Conservation (phyloP, 306 rosid genomes). For the Ormosia semicastrata region DNA sequence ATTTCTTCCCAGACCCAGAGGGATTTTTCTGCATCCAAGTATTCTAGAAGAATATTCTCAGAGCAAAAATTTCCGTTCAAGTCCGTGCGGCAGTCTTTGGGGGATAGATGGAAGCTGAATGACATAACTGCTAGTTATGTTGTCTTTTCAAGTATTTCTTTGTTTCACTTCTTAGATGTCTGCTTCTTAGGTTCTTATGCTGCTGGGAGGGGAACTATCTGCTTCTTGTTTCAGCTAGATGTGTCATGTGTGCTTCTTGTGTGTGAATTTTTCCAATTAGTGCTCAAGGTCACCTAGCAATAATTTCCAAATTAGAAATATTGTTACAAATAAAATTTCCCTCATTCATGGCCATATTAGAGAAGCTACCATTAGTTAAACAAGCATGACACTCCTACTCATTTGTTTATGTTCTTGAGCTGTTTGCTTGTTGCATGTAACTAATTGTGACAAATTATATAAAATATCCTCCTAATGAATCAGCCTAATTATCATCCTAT, state of each 20-base stretch:
- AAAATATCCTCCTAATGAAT: neutral
- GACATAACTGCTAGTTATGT: conserved; percentile 65
- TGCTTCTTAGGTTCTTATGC: neutral
- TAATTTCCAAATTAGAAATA: neutral
- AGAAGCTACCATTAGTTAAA: neutral
- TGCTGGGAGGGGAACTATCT: neutral
- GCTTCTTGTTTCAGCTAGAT: neutral
- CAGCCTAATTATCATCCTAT: neutral
- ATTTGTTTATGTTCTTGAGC: neutral
- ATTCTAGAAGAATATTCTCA: conserved; percentile 28
- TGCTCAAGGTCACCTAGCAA: neutral
- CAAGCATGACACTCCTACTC: neutral
- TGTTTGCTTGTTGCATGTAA: neutral
- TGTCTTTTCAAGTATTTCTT: neutral
- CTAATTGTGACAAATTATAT: neutral
- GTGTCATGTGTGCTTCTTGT: neutral
- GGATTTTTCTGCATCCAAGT: conserved; percentile 30
- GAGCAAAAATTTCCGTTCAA: conserved; percentile 57
- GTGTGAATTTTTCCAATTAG: neutral
- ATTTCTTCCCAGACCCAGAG: conserved; percentile 30
- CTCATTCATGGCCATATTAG: neutral
- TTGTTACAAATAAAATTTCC: neutral
- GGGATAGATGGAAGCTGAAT: conserved; percentile 70
- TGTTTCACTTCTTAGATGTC: neutral
- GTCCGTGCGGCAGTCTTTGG: too few relatives aligned